Evolutionary conservation across 352 stramenopile genomes (phyloP), one percentile per base, ranked within the genome.

Genomic region (Pythium sukuiense): DNA sequence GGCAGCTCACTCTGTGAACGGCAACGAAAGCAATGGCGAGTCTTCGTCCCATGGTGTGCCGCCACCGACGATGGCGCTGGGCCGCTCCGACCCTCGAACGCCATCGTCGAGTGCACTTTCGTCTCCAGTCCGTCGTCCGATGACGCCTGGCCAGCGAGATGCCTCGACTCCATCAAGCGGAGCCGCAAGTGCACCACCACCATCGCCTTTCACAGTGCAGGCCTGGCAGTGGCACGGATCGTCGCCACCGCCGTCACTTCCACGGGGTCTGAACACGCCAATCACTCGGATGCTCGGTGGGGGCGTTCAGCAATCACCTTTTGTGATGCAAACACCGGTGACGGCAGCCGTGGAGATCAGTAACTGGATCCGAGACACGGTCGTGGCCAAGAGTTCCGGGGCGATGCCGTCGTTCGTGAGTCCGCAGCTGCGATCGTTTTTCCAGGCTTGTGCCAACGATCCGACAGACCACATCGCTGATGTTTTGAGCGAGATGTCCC

Each of bases 331-430:
- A 43, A 94, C 88, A 3, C 88, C 88, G 1, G 82, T 96, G 6
- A 89, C 81, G 7, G 80, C 86, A 0, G 88, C 88, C 29, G 80
- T 96, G 3, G 86, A 96, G 61, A 95, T 82, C 18, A 93, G 77
- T 72, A 88, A 84, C 27, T 96, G 86, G 86, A 76, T 96, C 30
- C 83, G 88, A 41, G 83, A 90, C 57, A 87, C 74, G 1, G 63
- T 93, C 24, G 37, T 58, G 29, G 50, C 20, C 64, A 53, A 35
- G 20, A 58, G 33, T 8, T 6, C 35, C 0, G 30, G 37, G 5
- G 43, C 54, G 13, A 35, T 69, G 63, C n/a, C 69, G 49, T 32
- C 70, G 62, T 56, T 76, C 20, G 61, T 90, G 6, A 81, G 73
- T 1, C 73, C 73, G 7, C 71, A 85, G 33, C 83, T 93, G 39